Evolutionary conservation across 2,329 filamentous ascomycete genomes (phyloP), one percentile per base, ranked within the genome.

Genomic region (Colletotrichum filicis): DNA sequence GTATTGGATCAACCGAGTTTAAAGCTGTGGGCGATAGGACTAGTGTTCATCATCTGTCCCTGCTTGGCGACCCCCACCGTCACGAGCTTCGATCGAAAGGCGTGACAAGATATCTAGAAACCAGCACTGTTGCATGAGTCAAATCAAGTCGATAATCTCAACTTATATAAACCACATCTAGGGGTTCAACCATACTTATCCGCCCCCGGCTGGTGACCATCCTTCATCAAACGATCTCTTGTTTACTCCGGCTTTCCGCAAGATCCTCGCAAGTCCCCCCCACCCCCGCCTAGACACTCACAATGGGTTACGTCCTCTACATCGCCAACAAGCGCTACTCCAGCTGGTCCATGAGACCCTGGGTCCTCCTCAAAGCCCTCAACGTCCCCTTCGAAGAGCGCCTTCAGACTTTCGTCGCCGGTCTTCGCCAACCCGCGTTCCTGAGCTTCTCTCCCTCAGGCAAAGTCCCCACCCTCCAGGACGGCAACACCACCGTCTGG

Each of bases 311-410:
- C 75, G 78, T 80, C 16, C 83, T 86, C 67, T 83, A 81, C 77
- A 84, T 86, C 74, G 83, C 80, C 32, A 85, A 84, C 76, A 85
- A 85, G 66, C 84, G 84, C 74, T 85, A 86, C 78, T 85, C 83
- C 2, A 85, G 83, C 24, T 86, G 85, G 85, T 86, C 84, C 61
- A 82, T 86, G 80, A 81, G 85, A 49, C 82, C 83, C 3, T 86
- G 84, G 84, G 81, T 87, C 9, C 80, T 87, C 30, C 79, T 87
- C 73, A 83, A 81, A 60, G 80, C 82, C 66, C 82, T 87, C 75
- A 68, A 76, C 57, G 82, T 87, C 58, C 83, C 85, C 52, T 86
- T 87, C 67, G 79, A 80, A 8, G 82, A 86, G 71, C 77, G 81
- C 53, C 78, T 86, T 46, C 77, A 81, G 71, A 72, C 80, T 26